These are phyloP conservation scores for Pythium pyrilobum DNA, from an alignment of 352 stramenopile genomes.

Conservation along the genomic window DNA sequence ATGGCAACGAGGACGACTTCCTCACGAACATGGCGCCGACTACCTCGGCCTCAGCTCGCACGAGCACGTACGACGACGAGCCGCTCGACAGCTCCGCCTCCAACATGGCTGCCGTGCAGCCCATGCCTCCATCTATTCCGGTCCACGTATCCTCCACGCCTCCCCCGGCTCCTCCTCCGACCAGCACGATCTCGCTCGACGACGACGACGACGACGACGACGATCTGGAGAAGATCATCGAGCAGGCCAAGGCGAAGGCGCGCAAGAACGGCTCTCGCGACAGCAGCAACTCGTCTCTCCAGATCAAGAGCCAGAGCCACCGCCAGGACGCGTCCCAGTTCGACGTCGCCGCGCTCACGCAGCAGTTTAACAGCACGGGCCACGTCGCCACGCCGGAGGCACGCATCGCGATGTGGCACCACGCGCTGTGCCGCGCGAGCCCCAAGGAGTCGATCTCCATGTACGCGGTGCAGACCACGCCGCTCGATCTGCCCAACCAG, in stretches of 20 bases:
- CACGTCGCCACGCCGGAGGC: conserved; percentile 25
- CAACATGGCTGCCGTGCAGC: neutral
- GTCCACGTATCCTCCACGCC: conserved; percentile 7
- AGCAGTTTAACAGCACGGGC: conserved; percentile 34
- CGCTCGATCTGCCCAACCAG: conserved; percentile 49
- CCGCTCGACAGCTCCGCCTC: conserved; percentile 16
- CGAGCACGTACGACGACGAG: conserved; percentile 1
- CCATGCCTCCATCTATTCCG: conserved; percentile 12
- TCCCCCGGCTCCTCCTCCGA: neutral
- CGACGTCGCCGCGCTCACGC: conserved; percentile 25
- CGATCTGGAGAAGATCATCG: conserved; percentile 55
- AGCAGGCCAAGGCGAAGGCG: conserved; percentile 28
- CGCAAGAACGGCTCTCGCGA: conserved; percentile 46
- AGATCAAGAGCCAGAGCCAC: conserved; percentile 57
- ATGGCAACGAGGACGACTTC: conserved; percentile 16
- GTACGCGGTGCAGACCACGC: conserved; percentile 65
- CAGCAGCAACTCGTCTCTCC: conserved; percentile 45
- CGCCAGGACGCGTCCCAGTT: neutral
- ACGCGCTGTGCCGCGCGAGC: conserved; percentile 33
- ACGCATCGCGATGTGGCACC: conserved; percentile 53
- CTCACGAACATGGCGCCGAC: conserved; percentile 3
- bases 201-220: conserved; percentile 38
- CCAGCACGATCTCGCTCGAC: conserved; percentile 28
- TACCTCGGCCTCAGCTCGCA: neutral
- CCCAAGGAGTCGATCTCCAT: conserved; percentile 50